Base-by-base conservation (phyloP, 2,329 filamentous ascomycete species). In the Aspergillus glaucus region DNA sequence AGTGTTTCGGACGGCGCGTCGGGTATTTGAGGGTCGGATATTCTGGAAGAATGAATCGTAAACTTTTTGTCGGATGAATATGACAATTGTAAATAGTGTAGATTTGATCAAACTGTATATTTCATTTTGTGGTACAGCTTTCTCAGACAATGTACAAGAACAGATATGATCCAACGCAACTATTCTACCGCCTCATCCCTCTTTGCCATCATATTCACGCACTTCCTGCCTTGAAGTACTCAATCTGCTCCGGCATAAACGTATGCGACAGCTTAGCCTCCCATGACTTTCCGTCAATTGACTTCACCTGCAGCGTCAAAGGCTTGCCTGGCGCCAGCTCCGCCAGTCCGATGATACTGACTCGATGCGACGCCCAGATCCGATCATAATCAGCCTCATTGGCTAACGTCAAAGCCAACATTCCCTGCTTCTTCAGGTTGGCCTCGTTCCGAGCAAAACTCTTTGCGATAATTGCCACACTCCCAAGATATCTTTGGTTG, bases 401-500 rank as follows among this genome's bases (percentile, higher is more conserved):
- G 50, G 83, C 75, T 78, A 98, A 98, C 64, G 91, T 97, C 58
- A 98, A 81, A 65, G 93, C 93, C 77, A 98, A 87, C 92, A 98
- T 96, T 76, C 93, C 93, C 84, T 98, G 93, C 86, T 98, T 98
- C 88, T 98, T 98, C 79, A 98, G 77, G 84, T 98, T 98, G 79
- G 93, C 98, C 82, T 98, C 93, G 82, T 98, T 98, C 86, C 93
- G 93, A 66, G 93, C 93, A 70, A 98, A 98, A 57, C 83, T 88
- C 69, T 89, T 86, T 68, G 87, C 91, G 71, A 98, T 94, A 78
- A 98, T 95, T 66, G 92, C 93, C 65, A 96, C 82, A 73, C 92
- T 93, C 67, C 93, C 93, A 57, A 98, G 85, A 79, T 97, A 91
- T 70, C 93, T 85, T 85, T 69, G 93, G 93, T 80, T 98, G 92